Evolutionary conservation across 2,329 filamentous ascomycete species (phyloP), one percentile per base, ranked within the genome.

Genomic region (Annulohypoxylon truncatum): DNA sequence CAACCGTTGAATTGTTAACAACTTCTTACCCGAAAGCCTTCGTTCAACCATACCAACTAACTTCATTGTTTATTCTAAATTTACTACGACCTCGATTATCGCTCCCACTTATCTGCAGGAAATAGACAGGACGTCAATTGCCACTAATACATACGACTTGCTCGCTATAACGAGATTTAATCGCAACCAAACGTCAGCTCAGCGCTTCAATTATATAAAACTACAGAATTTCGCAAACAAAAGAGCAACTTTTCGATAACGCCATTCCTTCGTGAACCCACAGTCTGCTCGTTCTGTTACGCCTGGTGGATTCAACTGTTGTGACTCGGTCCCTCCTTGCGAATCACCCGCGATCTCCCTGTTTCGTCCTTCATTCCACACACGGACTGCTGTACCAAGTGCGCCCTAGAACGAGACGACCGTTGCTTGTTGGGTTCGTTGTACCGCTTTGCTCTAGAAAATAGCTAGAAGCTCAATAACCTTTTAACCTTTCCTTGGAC

Each of bases 361-460:
- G 57, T 51, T 48, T 66, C 60, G 68, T 68, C 57, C 66, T 54
- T 62, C 64, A 62, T 69, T 67, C 55, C 64, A 58, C 64, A 61
- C 60, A 61, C 61, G 47, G 61, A 20, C 61, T 58, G 64, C 57
- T 31, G 64, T 69, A 64, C 64, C 46, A 15, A 61, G 64, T 65
- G 48, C 61, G 54, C 51, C 60, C 61, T 67, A 60, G 29, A 69
- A 69, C 64, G 42, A 60, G 33, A 53, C 61, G 35, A 47, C 64
- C 31, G 38, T 60, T 61, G 56, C 66, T 52, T 62, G 53, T 66
- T 65, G 51, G 68, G 44, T 50, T 61, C 44, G 66, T 71, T 59
- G 57, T 59, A 67, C 66, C 47, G 26, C 56, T 52, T 50, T 38
- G 58, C 65, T 59, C 65, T 68, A 70, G 65, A 70, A 66, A 13